phyloP scores from a whole-genome alignment of 164 flowering plant genomes.

The Vitis rotundifolia region DNA sequence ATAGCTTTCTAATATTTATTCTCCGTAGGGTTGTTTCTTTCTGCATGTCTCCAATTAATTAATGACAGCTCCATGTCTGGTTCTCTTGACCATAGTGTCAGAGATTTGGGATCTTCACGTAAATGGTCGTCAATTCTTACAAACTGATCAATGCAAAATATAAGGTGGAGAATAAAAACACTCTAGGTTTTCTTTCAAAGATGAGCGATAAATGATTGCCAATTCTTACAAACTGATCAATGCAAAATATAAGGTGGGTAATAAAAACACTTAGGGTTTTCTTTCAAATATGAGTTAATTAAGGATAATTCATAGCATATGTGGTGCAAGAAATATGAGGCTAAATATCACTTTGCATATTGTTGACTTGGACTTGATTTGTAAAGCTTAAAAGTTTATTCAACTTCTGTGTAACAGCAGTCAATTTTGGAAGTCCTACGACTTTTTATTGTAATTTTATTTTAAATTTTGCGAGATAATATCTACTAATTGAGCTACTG shows the following conservation, averaged over 20 bases:
- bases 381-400: too few relatives aligned
- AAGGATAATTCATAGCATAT: too few relatives aligned
- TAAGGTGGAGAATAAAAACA: background rate
- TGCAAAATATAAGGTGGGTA: background rate
- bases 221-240: slow-evolving; percentile 16
- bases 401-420: too few relatives aligned
- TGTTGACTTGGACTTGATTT: too few relatives aligned
- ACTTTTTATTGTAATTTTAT: too few relatives aligned
- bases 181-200: too few relatives aligned
- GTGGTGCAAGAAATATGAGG: too few relatives aligned
- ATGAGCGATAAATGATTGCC: slow-evolving; percentile 93
- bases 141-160: background rate
- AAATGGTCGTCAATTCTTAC: slow-evolving; percentile 76
- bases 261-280: background rate
- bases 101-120: slow-evolving; percentile 99
- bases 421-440: too few relatives aligned
- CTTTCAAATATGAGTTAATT: too few relatives aligned
- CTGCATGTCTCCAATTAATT: slow-evolving; percentile 92
- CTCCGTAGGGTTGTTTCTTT: slow-evolving; percentile 78
- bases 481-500: too few relatives aligned
- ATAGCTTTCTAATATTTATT: background rate
- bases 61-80: slow-evolving; percentile 99
- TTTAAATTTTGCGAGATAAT: too few relatives aligned
- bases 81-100: slow-evolving; percentile 86
- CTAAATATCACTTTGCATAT: too few relatives aligned